Evolutionary conservation across 352 stramenopile genomes (phyloP).

Genomic region (Pythium dissimile): DNA sequence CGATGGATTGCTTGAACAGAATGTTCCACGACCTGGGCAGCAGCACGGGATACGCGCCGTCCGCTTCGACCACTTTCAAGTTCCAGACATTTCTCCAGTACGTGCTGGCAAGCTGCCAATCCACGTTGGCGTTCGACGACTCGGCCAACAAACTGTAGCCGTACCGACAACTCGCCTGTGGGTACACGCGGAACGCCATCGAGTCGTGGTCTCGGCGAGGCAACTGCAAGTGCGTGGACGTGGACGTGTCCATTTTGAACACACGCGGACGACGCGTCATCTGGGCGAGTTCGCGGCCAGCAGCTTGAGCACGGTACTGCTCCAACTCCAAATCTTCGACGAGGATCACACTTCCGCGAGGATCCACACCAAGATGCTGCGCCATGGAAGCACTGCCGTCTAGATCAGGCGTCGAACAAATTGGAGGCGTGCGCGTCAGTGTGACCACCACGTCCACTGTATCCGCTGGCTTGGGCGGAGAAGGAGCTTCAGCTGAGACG

Average conservation of each 20-base stretch:
- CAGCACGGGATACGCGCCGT: conserved; percentile 45
- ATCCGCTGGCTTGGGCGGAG: background rate
- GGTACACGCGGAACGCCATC: conserved; percentile 46
- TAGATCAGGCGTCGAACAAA: background rate
- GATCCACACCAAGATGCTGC: conserved; percentile 31
- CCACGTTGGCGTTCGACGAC: conserved; percentile 29
- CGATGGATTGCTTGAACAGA: conserved; percentile 57
- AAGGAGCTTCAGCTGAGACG: conserved; percentile 3
- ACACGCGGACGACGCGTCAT: conserved; percentile 10
- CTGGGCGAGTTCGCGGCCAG: background rate
- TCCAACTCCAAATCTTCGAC: conserved; percentile 33
- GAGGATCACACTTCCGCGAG: conserved; percentile 42
- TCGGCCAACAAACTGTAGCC: conserved; percentile 61
- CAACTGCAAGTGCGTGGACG: conserved; percentile 33
- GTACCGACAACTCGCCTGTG: conserved; percentile 40
- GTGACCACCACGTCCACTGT: conserved; percentile 13
- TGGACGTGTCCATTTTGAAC: conserved; percentile 35
- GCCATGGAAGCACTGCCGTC: background rate
- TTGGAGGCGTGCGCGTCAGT: conserved; percentile 4
- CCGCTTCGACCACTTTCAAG: conserved; percentile 45
- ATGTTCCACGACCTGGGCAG: conserved; percentile 48
- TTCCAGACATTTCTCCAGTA: conserved; percentile 44
- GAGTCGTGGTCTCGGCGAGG: conserved; percentile 7
- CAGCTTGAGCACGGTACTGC: background rate
- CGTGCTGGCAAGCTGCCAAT: conserved; percentile 37